These are phyloP conservation scores for Tetracladium setigerum DNA, from an alignment of 495 filamentous ascomycete species.

Conservation along the genomic window DNA sequence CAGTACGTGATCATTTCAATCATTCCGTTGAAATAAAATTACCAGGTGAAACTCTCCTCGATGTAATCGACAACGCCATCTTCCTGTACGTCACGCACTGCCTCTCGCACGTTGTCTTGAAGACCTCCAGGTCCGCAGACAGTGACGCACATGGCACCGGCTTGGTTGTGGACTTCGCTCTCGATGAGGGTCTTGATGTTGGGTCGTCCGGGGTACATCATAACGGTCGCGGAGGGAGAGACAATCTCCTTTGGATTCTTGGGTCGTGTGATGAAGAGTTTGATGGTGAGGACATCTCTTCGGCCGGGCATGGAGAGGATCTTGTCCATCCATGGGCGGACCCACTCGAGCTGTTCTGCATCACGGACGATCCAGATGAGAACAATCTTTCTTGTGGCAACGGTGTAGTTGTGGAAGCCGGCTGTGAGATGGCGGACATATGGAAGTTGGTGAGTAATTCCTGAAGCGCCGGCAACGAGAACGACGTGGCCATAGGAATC, in stretches of 20 bases:
- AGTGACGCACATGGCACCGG: conserved; percentile 84
- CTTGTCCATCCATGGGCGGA: conserved; percentile 84
- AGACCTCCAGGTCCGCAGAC: conserved; percentile 82
- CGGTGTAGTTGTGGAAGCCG: conserved; percentile 62
- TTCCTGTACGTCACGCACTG: conserved; percentile 59
- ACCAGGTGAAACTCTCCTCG: conserved; percentile 92
- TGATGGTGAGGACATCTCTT: conserved; percentile 69
- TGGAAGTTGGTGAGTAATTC: conserved; percentile 92
- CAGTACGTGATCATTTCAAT: neutral
- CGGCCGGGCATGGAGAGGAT: conserved; percentile 73
- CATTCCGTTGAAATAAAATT: neutral
- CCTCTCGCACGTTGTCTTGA: conserved; percentile 73
- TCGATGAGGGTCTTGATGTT: conserved; percentile 68
- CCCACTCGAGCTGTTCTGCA: conserved; percentile 85
- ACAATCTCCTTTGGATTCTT: conserved; percentile 63
- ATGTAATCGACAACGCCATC: conserved; percentile 66
- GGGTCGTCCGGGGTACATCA: conserved; percentile 78
- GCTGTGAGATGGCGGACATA: conserved; percentile 74
- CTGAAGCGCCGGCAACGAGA: conserved; percentile 85
- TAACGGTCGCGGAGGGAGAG: conserved; percentile 64
- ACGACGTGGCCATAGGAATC: conserved; percentile 86
- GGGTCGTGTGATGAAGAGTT: conserved; percentile 83
- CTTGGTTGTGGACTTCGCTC: conserved; percentile 66
- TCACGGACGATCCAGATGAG: conserved; percentile 91
- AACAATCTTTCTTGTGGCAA: conserved; percentile 70